Evolutionary conservation across 108 stramenopile genomes (phyloP).

Genomic region (Aurantiochytrium sp.): DNA sequence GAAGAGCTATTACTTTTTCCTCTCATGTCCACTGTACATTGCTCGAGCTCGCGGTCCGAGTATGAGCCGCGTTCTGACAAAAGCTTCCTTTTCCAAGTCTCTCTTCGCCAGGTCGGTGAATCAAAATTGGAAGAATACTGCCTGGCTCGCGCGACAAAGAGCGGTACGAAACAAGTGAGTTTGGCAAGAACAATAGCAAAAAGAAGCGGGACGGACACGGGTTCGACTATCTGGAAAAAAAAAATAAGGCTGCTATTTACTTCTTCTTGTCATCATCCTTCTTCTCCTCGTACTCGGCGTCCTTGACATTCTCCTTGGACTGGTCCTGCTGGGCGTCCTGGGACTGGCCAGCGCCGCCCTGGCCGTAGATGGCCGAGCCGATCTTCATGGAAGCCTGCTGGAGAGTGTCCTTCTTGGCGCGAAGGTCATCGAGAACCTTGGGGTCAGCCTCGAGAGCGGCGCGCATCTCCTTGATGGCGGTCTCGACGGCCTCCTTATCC

Average conservation of each 20-base stretch:
- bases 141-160: no score
- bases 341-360: conserved; percentile 88
- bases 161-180: no score
- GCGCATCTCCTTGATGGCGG: conserved; percentile 74
- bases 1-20: no score
- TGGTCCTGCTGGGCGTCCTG: conserved; percentile 47
- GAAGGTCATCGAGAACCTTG: conserved; percentile 60
- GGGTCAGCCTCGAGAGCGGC: conserved; percentile 64
- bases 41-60: no score
- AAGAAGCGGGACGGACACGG: no score
- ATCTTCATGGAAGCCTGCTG: conserved; percentile 90
- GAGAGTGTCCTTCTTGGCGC: conserved; percentile 80
- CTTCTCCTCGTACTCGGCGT: conserved; percentile 33
- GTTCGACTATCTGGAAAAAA: neutral
- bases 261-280: neutral
- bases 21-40: no score
- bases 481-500: conserved; percentile 79
- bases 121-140: no score
- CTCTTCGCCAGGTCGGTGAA: no score
- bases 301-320: conserved; percentile 55
- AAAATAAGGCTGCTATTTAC: neutral
- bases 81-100: no score
- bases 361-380: conserved; percentile 93
- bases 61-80: no score
- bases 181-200: no score